phyloP scores from a whole-genome alignment of 495 filamentous ascomycete genomes.

The Penicillium waksmanii region DNA sequence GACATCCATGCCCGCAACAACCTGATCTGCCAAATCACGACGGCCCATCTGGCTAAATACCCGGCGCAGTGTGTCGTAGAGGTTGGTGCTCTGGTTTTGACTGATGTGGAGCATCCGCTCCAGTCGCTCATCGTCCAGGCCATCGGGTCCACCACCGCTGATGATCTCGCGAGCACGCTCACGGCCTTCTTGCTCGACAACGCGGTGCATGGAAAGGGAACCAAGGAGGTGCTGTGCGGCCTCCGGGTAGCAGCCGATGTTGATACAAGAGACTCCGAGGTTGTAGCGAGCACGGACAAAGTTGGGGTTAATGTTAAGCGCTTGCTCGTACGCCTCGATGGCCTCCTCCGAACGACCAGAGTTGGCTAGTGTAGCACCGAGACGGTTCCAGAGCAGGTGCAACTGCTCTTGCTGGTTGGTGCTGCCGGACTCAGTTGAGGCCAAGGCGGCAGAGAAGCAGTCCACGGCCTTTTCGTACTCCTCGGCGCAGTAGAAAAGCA shows the following conservation, averaged over 20 bases:
- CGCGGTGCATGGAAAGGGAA: constrained; percentile 94
- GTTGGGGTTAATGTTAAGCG: constrained; percentile 84
- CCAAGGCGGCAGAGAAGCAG: constrained; percentile 91
- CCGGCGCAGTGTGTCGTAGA: constrained; percentile 88
- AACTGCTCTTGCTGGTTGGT: constrained; percentile 76
- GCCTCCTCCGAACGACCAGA: constrained; percentile 90
- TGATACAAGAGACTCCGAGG: constrained; percentile 94
- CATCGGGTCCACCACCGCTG: constrained; percentile 55
- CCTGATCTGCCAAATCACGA: constrained; percentile 83
- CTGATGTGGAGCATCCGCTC: constrained; percentile 73
- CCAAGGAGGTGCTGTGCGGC: constrained; percentile 94
- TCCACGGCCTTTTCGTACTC: constrained; percentile 99
- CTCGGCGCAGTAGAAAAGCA: constrained; percentile 96
- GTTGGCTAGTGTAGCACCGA: constrained; percentile 96
- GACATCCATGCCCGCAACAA: constrained; percentile 86
- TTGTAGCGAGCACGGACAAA: constrained; percentile 98
- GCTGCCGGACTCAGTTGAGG: constrained; percentile 75
- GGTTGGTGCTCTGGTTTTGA: constrained; percentile 94
- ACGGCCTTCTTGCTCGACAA: constrained; percentile 81
- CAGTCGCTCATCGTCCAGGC: constrained; percentile 68
- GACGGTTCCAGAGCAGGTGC: constrained; percentile 96
- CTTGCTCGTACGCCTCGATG: constrained; percentile 93
- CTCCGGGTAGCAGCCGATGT: constrained; percentile 92
- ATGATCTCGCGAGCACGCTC: constrained; percentile 85
- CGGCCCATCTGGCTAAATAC: constrained; percentile 95